phyloP scores from a whole-genome alignment of 441 rosid genomes.

The Pelargonium citronellum region DNA sequence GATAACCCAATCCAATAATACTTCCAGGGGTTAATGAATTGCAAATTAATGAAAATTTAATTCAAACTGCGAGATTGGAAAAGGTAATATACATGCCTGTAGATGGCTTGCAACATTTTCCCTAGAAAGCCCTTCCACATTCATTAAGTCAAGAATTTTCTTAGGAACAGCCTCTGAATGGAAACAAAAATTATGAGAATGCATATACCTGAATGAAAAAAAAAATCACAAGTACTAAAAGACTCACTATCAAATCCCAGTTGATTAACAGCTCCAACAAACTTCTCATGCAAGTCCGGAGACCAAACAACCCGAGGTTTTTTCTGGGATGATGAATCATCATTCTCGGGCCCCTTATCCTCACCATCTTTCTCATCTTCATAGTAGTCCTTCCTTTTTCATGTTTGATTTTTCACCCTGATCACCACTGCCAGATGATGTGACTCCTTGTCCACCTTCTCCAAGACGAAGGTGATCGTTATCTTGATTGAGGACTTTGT shows the following conservation, averaged over 20 bases:
- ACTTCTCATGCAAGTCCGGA: conserved; percentile 72
- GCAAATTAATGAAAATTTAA: background rate
- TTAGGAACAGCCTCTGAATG: conserved; percentile 91
- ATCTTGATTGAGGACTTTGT: conserved; percentile 36
- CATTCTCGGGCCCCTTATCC: conserved; percentile 42
- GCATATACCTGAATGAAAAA: conserved; percentile 10
- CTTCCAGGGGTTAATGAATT: background rate
- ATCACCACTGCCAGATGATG: conserved; percentile 28
- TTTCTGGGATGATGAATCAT: conserved; percentile 58
- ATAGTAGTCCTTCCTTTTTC: conserved; percentile 59
- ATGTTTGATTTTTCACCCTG: conserved; percentile 36
- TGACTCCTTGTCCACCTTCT: conserved; percentile 23
- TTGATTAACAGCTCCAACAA: conserved; percentile 79
- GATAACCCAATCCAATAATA: background rate
- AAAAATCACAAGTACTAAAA: background rate
- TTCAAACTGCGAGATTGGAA: background rate
- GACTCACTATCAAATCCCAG: conserved; percentile 80
- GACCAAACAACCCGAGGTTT: conserved; percentile 96
- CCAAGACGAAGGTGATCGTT: conserved; percentile 27
- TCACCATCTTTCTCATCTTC: conserved; percentile 47
- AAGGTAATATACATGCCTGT: conserved; percentile 45
- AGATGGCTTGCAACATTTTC: conserved; percentile 98
- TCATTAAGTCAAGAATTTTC: conserved; percentile 89
- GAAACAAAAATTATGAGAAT: conserved; percentile 6
- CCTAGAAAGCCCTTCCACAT: conserved; percentile 82